phyloP scores from a whole-genome alignment of 148 eudicot genomes.

The Cornus suecica region DNA sequence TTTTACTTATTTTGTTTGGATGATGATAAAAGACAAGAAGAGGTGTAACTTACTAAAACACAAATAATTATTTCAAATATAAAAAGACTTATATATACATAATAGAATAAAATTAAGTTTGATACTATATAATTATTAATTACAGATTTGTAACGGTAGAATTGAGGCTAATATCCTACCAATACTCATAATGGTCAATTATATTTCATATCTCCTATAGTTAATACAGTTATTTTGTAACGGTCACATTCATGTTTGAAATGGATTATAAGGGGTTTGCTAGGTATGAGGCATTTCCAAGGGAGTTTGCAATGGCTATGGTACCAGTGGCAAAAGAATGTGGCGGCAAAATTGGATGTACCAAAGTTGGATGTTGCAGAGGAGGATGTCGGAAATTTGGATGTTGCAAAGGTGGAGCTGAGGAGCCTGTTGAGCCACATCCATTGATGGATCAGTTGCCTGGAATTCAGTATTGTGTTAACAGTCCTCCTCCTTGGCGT shows the following conservation, averaged over 20 bases:
- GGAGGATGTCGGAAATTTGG: conserved; percentile 2
- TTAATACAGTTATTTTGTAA: conserved; percentile 5
- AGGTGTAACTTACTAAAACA: no score
- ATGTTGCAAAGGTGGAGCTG: conserved; percentile 18
- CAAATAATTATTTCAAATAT: no score
- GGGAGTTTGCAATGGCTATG: no score
- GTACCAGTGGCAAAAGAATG: background rate
- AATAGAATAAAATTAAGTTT: no score
- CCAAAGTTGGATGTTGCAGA: conserved; percentile 29
- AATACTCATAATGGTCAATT: background rate
- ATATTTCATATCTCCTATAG: background rate
- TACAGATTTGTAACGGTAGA: background rate
- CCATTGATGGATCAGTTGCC: conserved; percentile 68
- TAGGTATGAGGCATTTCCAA: background rate
- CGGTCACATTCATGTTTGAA: background rate
- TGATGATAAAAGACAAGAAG: no score
- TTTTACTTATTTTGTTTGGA: no score
- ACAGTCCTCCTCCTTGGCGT: conserved; percentile 75
- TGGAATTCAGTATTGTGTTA: conserved; percentile 62
- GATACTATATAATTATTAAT: no score
- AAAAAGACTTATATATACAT: no score
- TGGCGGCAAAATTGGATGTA: background rate
- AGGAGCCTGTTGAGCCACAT: conserved; percentile 61
- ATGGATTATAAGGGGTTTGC: background rate
- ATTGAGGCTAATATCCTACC: background rate